Base-by-base conservation (phyloP, 345 rosid genomes). In the Lepidium africanum region DNA sequence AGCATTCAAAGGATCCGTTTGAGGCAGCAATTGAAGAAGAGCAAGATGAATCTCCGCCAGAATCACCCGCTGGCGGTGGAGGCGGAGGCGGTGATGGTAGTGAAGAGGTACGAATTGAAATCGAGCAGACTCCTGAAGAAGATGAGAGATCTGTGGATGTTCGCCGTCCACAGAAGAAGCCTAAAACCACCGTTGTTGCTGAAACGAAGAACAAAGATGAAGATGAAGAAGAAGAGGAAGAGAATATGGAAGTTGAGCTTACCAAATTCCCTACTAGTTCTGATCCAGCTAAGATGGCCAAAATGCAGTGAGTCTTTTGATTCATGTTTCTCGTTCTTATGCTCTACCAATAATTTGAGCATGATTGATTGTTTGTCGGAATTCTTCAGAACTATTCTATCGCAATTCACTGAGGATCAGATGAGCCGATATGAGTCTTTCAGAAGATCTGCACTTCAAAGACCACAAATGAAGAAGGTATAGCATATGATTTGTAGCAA, bases 341-440 rank as follows among this genome's bases (percentile, higher is more conserved):
- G 33, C 23, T 48, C 49, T 49, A 8, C 7, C 19, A 13, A 10
- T 15, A n/a, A 7, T 3, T 12, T 47, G 53, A 17, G 16, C 13
- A n/a, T 61, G 56, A 43, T 25, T 37, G 59, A 37, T 57, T 56
- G 30, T 30, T 61, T 47, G 52, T 73, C 9, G 41, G 5, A n/a
- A 21, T 51, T 63, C 60, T 68, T 58, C 70, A 91, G 97, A 81
- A 67, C 84, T 63, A 86, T 91, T 63, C 79, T 91, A 63, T 86
- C 93, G 47, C 96, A 87, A 63, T 95, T 95, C 58, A 85, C 96
- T 1, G 90, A 72, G 74, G 84, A 80, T 11, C 94, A 91, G 76
- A 91, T 91, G 96, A 87, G 86, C 36, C 79, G 97, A 55, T 91
- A 95, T 35, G 96, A 95, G 77, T 95, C 97, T 13, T 95, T 89